Evolutionary conservation across 2,329 filamentous ascomycete genomes (phyloP).

Genomic region (Lecanoromycetidae sp.): DNA sequence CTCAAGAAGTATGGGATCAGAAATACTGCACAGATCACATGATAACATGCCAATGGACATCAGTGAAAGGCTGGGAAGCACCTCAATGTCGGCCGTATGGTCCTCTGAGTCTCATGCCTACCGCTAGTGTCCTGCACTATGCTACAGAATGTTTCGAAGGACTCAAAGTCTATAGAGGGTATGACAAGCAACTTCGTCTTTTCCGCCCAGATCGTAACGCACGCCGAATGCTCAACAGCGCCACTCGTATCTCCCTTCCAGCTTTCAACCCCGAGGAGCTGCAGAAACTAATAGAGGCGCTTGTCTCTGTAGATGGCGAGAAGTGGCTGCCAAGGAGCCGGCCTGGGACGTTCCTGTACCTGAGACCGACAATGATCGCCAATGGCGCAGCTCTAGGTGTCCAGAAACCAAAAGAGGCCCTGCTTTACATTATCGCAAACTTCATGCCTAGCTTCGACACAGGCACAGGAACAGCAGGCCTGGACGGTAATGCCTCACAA

Average conservation of each 20-base stretch:
- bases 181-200: slow-evolving; percentile 59
- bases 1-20: slow-evolving; percentile 30
- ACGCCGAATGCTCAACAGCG: slow-evolving; percentile 45
- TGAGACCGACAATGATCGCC: slow-evolving; percentile 78
- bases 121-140: slow-evolving; percentile 72
- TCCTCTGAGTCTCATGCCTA: slow-evolving; percentile 65
- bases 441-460: slow-evolving; percentile 35
- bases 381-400: slow-evolving; percentile 72
- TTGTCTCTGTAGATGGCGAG: slow-evolving; percentile 60
- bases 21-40: slow-evolving; percentile 17
- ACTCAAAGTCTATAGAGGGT: slow-evolving; percentile 57
- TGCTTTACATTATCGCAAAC: slow-evolving; percentile 69
- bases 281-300: slow-evolving; percentile 58
- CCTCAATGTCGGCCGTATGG: slow-evolving; percentile 68
- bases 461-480: not conserved
- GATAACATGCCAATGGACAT: slow-evolving; percentile 57
- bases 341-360: slow-evolving; percentile 64
- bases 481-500: slow-evolving; percentile 20
- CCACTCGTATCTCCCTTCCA: slow-evolving; percentile 59
- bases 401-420: slow-evolving; percentile 65
- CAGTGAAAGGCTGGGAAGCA: slow-evolving; percentile 54
- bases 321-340: slow-evolving; percentile 66
- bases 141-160: slow-evolving; percentile 88
- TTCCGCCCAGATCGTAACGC: slow-evolving; percentile 69
- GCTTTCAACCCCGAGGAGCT: slow-evolving; percentile 59